These are phyloP conservation scores for Ilyonectria mors-panacis DNA, from an alignment of 2,329 filamentous ascomycete genomes.

Conservation along the genomic window DNA sequence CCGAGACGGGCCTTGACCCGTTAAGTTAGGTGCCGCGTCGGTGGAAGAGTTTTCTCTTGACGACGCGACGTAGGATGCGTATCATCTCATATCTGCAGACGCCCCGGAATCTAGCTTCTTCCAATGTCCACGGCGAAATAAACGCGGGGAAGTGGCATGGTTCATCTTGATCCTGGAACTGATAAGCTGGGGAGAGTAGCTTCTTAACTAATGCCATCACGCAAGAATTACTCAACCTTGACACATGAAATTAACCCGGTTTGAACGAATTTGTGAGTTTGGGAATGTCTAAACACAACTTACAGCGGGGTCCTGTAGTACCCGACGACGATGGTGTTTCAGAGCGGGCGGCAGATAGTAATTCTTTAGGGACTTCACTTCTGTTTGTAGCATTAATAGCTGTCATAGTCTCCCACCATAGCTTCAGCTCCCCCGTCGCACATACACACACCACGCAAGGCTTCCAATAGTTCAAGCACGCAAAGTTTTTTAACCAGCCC, in stretches of 20 bases:
- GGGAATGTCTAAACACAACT: no score
- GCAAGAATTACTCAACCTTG: background rate
- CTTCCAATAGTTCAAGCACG: no score
- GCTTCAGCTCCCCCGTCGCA: no score
- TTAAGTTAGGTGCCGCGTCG: slow-evolving; percentile 6
- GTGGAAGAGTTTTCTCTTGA: slow-evolving; percentile 3
- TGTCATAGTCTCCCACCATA: no score
- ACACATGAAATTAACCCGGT: background rate
- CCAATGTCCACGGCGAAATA: background rate
- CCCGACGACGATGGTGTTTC: no score
- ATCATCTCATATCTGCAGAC: background rate
- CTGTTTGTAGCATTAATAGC: no score
- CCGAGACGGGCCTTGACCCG: background rate
- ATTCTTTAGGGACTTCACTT: no score
- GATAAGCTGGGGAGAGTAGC: background rate
- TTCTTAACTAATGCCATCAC: background rate
- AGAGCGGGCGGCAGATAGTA: no score
- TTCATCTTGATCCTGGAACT: background rate
- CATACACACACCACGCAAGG: no score
- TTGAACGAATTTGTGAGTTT: background rate
- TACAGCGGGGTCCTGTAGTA: no score
- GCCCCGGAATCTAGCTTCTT: background rate
- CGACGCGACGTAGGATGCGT: background rate
- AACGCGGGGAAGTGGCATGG: background rate
- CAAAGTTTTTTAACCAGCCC: no score